Conservation (phyloP, 257 asterid species). For the Solanum ossicruentum region DNA sequence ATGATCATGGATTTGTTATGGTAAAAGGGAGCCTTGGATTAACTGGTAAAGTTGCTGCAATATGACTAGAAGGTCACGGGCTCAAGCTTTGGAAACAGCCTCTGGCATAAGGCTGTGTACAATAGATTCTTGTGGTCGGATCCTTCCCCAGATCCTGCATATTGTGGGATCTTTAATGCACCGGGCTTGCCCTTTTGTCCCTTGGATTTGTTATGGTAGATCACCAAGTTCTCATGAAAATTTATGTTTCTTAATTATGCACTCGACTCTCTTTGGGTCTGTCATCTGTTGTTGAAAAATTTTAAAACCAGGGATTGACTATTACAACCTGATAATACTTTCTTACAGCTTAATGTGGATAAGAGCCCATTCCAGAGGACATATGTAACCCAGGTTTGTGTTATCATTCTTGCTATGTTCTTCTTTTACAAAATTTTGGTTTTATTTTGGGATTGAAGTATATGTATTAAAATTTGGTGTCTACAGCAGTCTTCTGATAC, state of each 20-base stretch:
- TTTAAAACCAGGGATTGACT: background rate
- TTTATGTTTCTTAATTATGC: background rate
- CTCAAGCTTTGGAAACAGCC: no score
- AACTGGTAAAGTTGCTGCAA: no score
- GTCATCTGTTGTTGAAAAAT: background rate
- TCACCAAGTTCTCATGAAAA: background rate
- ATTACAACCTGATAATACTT: background rate
- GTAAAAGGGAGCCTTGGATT: no score
- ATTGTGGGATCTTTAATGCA: no score
- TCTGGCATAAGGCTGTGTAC: no score
- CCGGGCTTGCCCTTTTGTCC: no score
- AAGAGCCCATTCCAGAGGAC: slow-evolving; percentile 69
- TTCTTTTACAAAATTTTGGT: background rate
- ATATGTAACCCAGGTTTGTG: slow-evolving; percentile 52
- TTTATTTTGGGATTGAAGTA: background rate
- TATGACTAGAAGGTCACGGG: no score
- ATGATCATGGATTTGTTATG: background rate
- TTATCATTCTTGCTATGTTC: background rate
- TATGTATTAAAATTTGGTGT: background rate
- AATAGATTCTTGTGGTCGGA: no score
- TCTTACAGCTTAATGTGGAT: slow-evolving; percentile 42
- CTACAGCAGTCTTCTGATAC: background rate
- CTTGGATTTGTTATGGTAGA: background rate
- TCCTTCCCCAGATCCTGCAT: no score
- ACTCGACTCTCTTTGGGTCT: background rate